Percentiles rank a stretch among this genome's conserved stretches.
phyloP scores from a whole-genome alignment of 2,329 filamentous ascomycete genomes.

The Didymella lethalis region DNA sequence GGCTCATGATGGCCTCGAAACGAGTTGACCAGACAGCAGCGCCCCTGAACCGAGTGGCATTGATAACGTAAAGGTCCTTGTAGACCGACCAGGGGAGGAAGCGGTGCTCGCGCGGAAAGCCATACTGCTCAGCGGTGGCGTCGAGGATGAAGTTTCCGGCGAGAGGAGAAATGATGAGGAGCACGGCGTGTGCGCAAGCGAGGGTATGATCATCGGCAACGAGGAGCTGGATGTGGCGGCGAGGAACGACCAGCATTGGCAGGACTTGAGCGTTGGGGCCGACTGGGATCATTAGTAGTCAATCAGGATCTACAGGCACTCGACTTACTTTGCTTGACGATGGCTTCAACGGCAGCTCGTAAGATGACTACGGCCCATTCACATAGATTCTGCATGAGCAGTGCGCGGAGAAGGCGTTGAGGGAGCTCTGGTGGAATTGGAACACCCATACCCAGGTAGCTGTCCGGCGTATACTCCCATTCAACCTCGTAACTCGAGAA shows the following conservation, averaged over 20 bases:
- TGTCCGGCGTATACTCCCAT: neutral
- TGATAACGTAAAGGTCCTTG: neutral
- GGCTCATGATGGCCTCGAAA: neutral
- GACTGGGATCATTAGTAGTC: neutral
- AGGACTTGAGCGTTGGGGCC: neutral
- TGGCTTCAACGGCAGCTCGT: neutral
- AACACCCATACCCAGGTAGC: neutral
- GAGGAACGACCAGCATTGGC: neutral
- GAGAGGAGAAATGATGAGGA: constrained; percentile 3
- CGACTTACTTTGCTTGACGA: neutral
- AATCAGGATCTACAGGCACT: neutral
- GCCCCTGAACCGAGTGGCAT: neutral
- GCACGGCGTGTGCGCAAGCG: neutral
- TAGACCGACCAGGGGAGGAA: constrained; percentile 7
- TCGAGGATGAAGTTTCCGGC: constrained; percentile 12
- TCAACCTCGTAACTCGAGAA: neutral
- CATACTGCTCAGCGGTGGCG: constrained; percentile 10
- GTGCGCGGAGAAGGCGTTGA: neutral
- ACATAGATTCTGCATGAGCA: neutral
- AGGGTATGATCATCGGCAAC: neutral
- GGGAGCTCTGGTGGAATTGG: neutral
- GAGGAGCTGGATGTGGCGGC: neutral
- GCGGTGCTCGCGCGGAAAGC: constrained; percentile 1
- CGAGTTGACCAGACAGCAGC: neutral
- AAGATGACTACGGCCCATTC: neutral